Evolutionary conservation across 768 basidiomycete genomes (phyloP).

Genomic region (Symmetrospora coprosmae): DNA sequence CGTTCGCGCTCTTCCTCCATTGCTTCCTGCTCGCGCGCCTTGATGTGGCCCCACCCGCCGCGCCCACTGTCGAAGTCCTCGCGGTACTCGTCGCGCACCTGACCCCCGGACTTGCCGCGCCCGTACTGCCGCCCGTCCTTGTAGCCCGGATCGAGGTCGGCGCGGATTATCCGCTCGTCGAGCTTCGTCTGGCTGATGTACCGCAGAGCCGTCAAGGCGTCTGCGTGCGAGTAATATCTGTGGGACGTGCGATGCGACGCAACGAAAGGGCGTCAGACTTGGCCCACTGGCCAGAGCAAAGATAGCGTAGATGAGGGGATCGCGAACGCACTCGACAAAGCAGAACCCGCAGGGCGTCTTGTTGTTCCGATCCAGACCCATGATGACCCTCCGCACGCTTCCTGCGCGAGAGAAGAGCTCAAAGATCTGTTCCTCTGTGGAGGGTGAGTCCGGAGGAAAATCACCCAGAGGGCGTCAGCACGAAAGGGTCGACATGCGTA

Average conservation of each 20-base stretch:
- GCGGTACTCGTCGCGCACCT: slow-evolving; percentile 83
- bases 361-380: slow-evolving; percentile 72
- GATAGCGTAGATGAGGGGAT: neutral
- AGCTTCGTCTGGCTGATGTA: slow-evolving; percentile 97
- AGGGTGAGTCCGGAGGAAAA: slow-evolving; percentile 48
- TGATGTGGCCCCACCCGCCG: slow-evolving; percentile 72
- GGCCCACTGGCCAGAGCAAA: slow-evolving; percentile 4
- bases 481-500: slow-evolving; percentile 43
- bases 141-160: slow-evolving; percentile 92
- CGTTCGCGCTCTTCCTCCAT: neutral
- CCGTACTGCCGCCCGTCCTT: slow-evolving; percentile 94
- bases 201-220: slow-evolving; percentile 80
- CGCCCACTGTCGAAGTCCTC: slow-evolving; percentile 94
- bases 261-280: neutral
- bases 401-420: slow-evolving; percentile 81
- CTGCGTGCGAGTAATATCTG: slow-evolving; percentile 74
- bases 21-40: slow-evolving; percentile 7
- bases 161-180: slow-evolving; percentile 94
- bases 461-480: neutral
- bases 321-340: slow-evolving; percentile 54
- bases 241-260: neutral
- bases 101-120: slow-evolving; percentile 89
- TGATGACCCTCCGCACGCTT: slow-evolving; percentile 56
- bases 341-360: slow-evolving; percentile 92
- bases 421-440: slow-evolving; percentile 91